Evolutionary conservation across 768 basidiomycete species (phyloP).

Genomic region (Phlebiopsis gigantea): DNA sequence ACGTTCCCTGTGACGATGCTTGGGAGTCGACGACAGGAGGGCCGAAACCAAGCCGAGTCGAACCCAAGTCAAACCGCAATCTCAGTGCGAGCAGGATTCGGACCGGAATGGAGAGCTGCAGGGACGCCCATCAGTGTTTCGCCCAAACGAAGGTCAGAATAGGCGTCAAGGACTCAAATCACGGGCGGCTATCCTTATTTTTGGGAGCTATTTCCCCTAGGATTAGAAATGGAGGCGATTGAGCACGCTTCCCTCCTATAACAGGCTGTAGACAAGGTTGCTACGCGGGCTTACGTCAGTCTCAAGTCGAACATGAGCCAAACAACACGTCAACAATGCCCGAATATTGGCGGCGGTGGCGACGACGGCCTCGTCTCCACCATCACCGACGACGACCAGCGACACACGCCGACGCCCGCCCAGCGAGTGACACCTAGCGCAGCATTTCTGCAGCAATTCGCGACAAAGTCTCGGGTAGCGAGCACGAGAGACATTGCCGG

Average conservation of each 20-base stretch:
- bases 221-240: no score
- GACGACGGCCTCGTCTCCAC: background rate
- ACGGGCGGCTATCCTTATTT: no score
- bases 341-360: constrained; percentile 5
- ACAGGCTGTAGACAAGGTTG: background rate
- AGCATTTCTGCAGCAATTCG: background rate
- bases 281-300: constrained; percentile 4
- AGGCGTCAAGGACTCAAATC: no score
- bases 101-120: background rate
- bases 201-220: background rate
- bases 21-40: background rate
- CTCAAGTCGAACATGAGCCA: constrained; percentile 47
- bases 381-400: background rate
- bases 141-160: no score
- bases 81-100: background rate
- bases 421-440: background rate
- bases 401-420: constrained; percentile 17
- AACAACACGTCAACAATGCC: constrained; percentile 37
- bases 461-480: no score
- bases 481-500: constrained; percentile 9
- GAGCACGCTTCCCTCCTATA: no score
- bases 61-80: background rate
- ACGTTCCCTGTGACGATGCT: background rate
- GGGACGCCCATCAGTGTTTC: no score
- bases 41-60: background rate